Evolutionary conservation across 768 basidiomycete species (phyloP).

Genomic region (Leucocoprinus birnbaumii): DNA sequence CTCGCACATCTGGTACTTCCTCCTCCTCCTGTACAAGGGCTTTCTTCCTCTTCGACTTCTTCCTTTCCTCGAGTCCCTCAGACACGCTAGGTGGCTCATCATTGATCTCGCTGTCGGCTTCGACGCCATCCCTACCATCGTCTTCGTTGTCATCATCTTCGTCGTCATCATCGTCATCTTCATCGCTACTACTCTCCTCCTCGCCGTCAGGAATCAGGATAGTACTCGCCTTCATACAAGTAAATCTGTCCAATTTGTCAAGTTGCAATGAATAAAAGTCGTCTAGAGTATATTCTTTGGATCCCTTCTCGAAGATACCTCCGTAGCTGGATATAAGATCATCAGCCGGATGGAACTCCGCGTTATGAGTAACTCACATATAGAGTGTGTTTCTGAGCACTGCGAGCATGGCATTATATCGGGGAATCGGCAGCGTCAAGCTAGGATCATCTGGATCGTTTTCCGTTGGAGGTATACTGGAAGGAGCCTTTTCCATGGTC

Average conservation of each 20-base stretch:
- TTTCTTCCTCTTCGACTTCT: conserved; percentile 21
- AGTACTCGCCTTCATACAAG: conserved; percentile 68
- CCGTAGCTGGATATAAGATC: conserved; percentile 56
- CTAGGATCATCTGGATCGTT: conserved; percentile 63
- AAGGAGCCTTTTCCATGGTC: not conserved
- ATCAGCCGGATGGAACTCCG: not conserved
- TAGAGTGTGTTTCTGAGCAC: conserved; percentile 83
- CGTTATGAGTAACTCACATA: conserved; percentile 49
- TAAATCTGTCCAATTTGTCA: conserved; percentile 80
- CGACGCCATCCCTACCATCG: conserved; percentile 39
- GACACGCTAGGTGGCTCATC: too few relatives aligned
- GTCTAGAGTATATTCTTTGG: conserved; percentile 84
- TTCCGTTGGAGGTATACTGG: conserved; percentile 7
- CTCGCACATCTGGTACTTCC: not conserved
- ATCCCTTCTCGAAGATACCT: conserved; percentile 81
- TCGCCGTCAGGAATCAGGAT: conserved; percentile 61
- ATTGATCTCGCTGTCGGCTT: conserved; percentile 44
- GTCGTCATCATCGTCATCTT: conserved; percentile 55
- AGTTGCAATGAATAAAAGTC: conserved; percentile 81
- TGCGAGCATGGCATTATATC: conserved; percentile 89
- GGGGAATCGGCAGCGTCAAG: conserved; percentile 58
- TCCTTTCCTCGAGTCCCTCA: conserved; percentile 26
- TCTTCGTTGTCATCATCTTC: conserved; percentile 52
- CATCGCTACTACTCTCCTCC: conserved; percentile 59
- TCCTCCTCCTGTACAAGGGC: not conserved